Conservation (phyloP, 495 filamentous ascomycete genomes). For the Neurospora sp. region DNA sequence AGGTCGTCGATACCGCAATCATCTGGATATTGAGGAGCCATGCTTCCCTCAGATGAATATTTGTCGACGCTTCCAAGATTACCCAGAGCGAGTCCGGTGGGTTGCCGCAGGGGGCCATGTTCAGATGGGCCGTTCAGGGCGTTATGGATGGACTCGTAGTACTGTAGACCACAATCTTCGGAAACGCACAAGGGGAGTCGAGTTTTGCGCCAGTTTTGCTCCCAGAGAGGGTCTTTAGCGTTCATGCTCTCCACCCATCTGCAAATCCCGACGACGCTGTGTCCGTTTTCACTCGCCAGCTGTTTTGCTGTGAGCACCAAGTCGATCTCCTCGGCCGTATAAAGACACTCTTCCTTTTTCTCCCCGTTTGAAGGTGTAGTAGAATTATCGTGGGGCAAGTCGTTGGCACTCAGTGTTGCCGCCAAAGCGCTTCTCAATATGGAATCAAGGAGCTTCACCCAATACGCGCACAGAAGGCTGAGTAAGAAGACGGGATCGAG, state of each 20-base stretch:
- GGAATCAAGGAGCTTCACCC: neutral
- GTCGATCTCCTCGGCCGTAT: neutral
- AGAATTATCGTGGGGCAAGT: neutral
- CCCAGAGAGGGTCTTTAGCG: neutral
- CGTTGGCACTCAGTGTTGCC: neutral
- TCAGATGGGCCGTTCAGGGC: neutral
- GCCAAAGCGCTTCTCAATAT: neutral
- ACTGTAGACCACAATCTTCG: neutral
- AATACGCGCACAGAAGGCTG: neutral
- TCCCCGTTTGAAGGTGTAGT: neutral
- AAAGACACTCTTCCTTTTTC: neutral
- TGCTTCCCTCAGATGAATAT: neutral
- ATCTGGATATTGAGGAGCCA: neutral
- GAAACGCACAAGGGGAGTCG: neutral
- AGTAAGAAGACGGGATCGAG: neutral
- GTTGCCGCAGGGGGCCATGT: neutral
- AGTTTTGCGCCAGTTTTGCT: neutral
- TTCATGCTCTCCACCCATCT: neutral
- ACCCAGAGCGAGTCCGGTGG: neutral
- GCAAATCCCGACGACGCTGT: neutral
- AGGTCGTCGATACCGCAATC: neutral
- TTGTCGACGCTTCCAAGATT: neutral
- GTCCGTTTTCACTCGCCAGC: neutral
- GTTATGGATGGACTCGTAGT: neutral
- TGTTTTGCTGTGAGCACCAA: neutral